These are phyloP conservation scores for Ilyonectria destructans DNA, from an alignment of 2,329 filamentous ascomycete species.

Conservation along the genomic window DNA sequence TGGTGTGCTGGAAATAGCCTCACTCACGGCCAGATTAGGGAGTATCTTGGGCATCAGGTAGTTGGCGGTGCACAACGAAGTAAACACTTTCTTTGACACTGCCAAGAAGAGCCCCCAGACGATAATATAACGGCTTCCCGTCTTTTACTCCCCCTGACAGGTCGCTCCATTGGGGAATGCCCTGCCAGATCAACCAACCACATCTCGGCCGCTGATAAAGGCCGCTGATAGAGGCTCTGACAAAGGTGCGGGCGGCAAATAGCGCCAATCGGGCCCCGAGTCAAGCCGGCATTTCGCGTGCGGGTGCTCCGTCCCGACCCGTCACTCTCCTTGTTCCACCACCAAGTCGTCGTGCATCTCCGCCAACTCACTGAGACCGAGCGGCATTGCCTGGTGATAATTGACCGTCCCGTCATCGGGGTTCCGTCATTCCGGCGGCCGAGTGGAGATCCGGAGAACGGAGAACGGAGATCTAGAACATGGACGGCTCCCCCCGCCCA, in stretches of 20 bases:
- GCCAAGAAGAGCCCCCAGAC: too few relatives aligned
- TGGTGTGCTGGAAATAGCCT: not conserved
- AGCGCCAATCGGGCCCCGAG: conserved; percentile 12
- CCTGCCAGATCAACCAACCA: conserved; percentile 19
- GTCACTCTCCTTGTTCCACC: not conserved
- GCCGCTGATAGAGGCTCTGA: not conserved
- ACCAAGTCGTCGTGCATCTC: not conserved
- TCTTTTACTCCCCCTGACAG: not conserved
- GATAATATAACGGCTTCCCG: not conserved
- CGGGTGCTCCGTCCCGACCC: conserved; percentile 1
- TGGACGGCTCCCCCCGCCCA: conserved; percentile 49
- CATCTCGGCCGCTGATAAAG: not conserved
- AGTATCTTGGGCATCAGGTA: too few relatives aligned
- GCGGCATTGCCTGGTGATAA: too few relatives aligned
- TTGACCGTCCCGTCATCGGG: too few relatives aligned
- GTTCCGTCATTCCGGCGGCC: too few relatives aligned
- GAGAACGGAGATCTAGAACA: not conserved
- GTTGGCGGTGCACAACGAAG: too few relatives aligned
- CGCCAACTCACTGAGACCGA: not conserved
- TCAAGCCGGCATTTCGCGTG: conserved; percentile 23
- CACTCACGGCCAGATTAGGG: too few relatives aligned
- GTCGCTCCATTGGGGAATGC: conserved; percentile 13
- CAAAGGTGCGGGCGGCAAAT: conserved; percentile 11
- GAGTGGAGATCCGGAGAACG: too few relatives aligned
- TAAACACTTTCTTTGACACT: too few relatives aligned